Percentiles rank a stretch among this genome's conserved stretches.
Evolutionary conservation across 1,284 basidiomycete genomes (phyloP).

Genomic region (Malassezia equina): DNA sequence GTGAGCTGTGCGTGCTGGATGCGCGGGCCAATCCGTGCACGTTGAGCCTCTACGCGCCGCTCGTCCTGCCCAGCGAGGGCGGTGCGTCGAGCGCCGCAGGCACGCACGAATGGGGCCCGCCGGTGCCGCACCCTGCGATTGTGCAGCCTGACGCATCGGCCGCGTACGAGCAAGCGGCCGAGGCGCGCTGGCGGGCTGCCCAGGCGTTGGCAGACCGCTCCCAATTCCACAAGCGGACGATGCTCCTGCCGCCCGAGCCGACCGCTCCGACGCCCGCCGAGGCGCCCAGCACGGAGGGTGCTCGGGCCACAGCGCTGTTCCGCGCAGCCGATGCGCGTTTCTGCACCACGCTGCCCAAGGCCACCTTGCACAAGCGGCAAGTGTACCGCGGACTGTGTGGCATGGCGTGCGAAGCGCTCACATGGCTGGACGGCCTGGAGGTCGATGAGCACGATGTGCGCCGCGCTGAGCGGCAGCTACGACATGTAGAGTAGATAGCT

Average conservation of each 20-base stretch:
- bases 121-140: constrained; percentile 35
- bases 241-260: constrained; percentile 11
- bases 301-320: constrained; percentile 23
- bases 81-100: not conserved
- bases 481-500: constrained; percentile 1
- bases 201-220: constrained; percentile 32
- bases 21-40: constrained; percentile 42
- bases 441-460: constrained; percentile 32
- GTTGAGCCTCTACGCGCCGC: constrained; percentile 40
- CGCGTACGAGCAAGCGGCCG: constrained; percentile 9
- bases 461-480: constrained; percentile 28
- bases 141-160: constrained; percentile 29
- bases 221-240: constrained; percentile 38
- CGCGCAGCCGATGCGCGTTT: constrained; percentile 33
- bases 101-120: constrained; percentile 21
- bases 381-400: constrained; percentile 41
- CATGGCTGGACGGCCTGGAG: constrained; percentile 40
- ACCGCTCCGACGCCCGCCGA: constrained; percentile 7
- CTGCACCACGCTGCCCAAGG: constrained; percentile 28
- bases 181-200: constrained; percentile 17
- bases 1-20: constrained; percentile 36
- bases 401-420: constrained; percentile 38
- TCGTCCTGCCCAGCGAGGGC: constrained; percentile 20
- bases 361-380: constrained; percentile 23
- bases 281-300: constrained; percentile 13